These are phyloP conservation scores for Daldinia grandis DNA, from an alignment of 495 filamentous ascomycete species.

Conservation along the genomic window DNA sequence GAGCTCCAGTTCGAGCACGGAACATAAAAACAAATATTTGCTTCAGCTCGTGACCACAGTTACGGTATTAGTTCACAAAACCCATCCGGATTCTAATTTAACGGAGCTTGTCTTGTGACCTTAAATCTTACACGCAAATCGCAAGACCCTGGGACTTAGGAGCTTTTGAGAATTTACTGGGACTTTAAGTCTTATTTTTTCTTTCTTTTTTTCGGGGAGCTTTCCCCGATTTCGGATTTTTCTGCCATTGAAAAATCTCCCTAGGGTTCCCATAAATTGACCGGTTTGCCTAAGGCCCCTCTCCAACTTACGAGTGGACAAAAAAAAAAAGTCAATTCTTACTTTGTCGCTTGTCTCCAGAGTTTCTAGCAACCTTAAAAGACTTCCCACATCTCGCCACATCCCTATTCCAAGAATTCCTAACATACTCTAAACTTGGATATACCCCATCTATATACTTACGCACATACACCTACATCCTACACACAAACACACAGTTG, in stretches of 20 bases:
- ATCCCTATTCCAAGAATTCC: background rate
- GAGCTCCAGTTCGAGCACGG: conserved; percentile 18
- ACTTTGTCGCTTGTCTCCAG: conserved; percentile 6
- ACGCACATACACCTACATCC: background rate
- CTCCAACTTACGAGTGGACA: conserved; percentile 8
- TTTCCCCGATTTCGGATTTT: conserved; percentile 35
- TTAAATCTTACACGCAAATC: conserved; percentile 7
- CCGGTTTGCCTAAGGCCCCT: conserved; percentile 16
- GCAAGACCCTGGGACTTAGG: conserved; percentile 1
- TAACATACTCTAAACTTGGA: background rate
- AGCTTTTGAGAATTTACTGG: background rate
- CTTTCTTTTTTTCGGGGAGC: conserved; percentile 8
- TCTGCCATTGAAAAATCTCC: conserved; percentile 3
- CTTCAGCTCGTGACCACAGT: conserved; percentile 20
- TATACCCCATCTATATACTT: background rate
- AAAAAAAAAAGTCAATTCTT: conserved; percentile 3
- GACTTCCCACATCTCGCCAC: conserved; percentile 3
- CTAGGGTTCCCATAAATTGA: conserved; percentile 36
- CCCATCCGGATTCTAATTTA: conserved; percentile 26
- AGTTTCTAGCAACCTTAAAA: conserved; percentile 5
- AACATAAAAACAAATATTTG: conserved; percentile 22
- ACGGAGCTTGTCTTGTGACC: conserved; percentile 32
- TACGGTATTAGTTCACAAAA: conserved; percentile 25
- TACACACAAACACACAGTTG: conserved; percentile 6
- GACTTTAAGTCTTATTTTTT: background rate